Evolutionary conservation across 208 protist genomes (phyloP), one percentile per base, ranked within the genome.

Genomic region (Acanthamoeba lenticulata): DNA sequence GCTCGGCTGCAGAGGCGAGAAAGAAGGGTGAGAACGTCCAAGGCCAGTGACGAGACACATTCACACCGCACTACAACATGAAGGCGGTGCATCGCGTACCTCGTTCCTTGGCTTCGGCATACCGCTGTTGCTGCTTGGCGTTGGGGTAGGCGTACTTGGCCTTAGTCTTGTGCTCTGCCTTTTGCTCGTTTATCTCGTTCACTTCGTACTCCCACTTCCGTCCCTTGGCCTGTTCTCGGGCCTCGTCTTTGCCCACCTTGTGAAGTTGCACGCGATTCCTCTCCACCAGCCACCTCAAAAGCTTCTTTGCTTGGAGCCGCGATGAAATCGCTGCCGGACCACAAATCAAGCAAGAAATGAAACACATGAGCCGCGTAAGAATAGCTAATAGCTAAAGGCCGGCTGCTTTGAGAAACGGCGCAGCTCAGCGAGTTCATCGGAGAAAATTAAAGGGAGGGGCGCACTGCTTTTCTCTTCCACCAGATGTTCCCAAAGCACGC

Each of bases 201-300:
- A 90, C 81, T 24, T 57, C 52, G 81, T 44, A 90, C 81, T 90
- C 81, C 81, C 81, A 90, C 27, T 44, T 36, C 38, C 32, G 19
- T 9, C 42, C 29, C 81, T 90, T 90, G 45, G 44, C 52, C 81
- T 67, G 44, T 13, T 90, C 81, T 52, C 52, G 44, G 45, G 81
- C 81, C 29, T 90, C 19, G 24, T 90, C 52, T 44, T 90, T 90
- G 38, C 42, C 32, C 13, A 90, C 81, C 44, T 32, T 42, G 34
- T 62, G 45, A 17, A 90, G 17, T 29, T 90, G 81, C 81, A 90
- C 81, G 13, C 81, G 44, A n/a, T 90, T 62, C 81, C 40, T 90
- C 81, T 90, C 1, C 44, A 38, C n/a, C 81, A 90, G n/a, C 81
- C 81, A 90, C 52, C 52, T 9, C 49, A 90, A 36, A 36, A 90